A percentile compares a stretch with the other conserved stretches of the same genome.
Evolutionary conservation across 441 rosid species (phyloP).

Genomic region (Syzygium syzygioides): DNA sequence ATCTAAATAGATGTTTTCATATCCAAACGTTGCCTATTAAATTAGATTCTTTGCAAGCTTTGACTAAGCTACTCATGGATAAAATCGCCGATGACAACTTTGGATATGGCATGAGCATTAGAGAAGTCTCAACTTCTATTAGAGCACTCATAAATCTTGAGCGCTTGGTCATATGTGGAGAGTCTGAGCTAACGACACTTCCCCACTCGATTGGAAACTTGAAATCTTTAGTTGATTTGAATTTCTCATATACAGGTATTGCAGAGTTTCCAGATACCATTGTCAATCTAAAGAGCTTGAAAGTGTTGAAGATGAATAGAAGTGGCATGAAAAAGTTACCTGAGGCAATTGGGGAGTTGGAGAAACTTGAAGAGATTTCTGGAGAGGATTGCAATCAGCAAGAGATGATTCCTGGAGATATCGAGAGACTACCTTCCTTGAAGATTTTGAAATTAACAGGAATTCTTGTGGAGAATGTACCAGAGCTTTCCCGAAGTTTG

Average conservation of each 20-base stretch:
- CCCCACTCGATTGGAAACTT: not conserved
- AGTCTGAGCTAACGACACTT: not conserved
- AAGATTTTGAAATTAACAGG: too few relatives aligned
- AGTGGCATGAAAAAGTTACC: not conserved
- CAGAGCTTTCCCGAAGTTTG: too few relatives aligned
- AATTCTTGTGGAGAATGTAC: too few relatives aligned
- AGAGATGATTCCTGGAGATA: not conserved
- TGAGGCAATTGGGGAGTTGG: not conserved
- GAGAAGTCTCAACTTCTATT: too few relatives aligned
- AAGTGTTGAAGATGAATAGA: not conserved
- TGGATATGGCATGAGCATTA: too few relatives aligned
- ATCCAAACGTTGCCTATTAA: too few relatives aligned
- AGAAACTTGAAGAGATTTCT: not conserved
- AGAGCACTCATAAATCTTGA: too few relatives aligned
- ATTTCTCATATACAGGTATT: not conserved
- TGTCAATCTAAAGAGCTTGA: not conserved
- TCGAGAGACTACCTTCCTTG: too few relatives aligned
- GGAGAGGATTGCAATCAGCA: not conserved
- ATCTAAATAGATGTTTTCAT: too few relatives aligned
- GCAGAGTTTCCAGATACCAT: not conserved
- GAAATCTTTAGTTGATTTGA: not conserved
- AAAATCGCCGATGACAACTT: not conserved
- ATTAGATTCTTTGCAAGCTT: too few relatives aligned
- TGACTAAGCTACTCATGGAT: too few relatives aligned
- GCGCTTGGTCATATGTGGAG: too few relatives aligned